Conservation (phyloP, 768 basidiomycete species). For the Lepiota venenata region DNA sequence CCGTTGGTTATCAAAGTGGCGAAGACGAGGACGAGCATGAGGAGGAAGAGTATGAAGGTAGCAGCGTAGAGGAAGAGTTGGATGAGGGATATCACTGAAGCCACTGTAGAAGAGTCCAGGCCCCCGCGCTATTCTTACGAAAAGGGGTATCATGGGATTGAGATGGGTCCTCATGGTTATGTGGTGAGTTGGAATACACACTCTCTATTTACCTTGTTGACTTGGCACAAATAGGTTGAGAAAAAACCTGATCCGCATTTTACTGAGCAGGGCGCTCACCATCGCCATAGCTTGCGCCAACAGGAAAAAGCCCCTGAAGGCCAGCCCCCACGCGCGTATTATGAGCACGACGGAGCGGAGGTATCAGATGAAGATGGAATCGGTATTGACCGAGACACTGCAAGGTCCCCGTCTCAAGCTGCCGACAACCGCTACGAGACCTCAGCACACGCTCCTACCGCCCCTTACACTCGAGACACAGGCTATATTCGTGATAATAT, state of each 20-base stretch:
- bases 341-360: not conserved
- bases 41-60: conserved; percentile 26
- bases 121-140: conserved; percentile 2
- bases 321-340: not conserved
- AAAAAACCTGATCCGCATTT: conserved; percentile 14
- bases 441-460: not conserved
- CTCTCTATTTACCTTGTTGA: not conserved
- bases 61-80: conserved; percentile 36
- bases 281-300: conserved; percentile 1
- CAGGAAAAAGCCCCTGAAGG: conserved; percentile 13
- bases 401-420: not conserved
- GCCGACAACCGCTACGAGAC: not conserved
- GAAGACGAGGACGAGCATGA: conserved; percentile 71
- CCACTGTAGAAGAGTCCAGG: conserved; percentile 17
- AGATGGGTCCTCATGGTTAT: conserved; percentile 7
- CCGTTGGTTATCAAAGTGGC: conserved; percentile 85
- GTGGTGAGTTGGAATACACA: not conserved
- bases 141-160: not conserved
- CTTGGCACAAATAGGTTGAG: conserved; percentile 13
- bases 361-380: not conserved
- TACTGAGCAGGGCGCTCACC: not conserved
- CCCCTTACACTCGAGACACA: not conserved
- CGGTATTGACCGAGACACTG: conserved; percentile 7
- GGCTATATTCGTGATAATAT: conserved; percentile 2
- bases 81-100: conserved; percentile 32